Base-by-base conservation (phyloP, 2,329 filamentous ascomycete species). In the Penicillium brevicompactum region DNA sequence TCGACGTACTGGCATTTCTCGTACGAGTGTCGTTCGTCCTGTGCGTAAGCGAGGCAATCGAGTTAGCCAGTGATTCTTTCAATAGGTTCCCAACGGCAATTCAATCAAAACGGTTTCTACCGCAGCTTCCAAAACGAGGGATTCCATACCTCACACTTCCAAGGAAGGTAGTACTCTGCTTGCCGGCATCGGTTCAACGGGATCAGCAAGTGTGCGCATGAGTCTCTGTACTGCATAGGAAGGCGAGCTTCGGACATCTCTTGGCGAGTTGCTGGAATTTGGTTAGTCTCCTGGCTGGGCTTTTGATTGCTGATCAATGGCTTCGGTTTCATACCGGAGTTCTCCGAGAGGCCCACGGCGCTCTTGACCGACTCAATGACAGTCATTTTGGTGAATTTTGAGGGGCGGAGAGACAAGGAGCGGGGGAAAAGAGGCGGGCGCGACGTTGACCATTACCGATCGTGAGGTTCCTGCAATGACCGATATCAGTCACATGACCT, bases 1-100 rank as follows among this genome's bases (percentile, higher is more conserved):
- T 97, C 94, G 63, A 90, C 90, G 78, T 99, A 99, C 73, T 99
- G 94, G 85, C 94, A 99, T 78, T 97, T 97, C 76, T 99, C 94
- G 83, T 99, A 99, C 71, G 87, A 89, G 80, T 99, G 94, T 81
- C 94, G 84, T 83, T 99, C 94, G 76, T 92, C 87, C 94, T 97
- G 32, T 48, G 34, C 27, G n/a, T 27, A 27, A 27, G 32, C 37
- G 52, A 53, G 46, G 46, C 22, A 46, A 44, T 45, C 47, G 58
- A 31, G 46, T 59, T 49, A 45, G 42, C 38, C 14, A 22, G 24
- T 16, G 22, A 24, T 18, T 18, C 47, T 24, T 57, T 5, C 10
- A 16, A 30, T 41, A 7, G 16, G 38, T 9, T 7, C 14, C 16
- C 2, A n/a, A 40, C 18, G 38, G 44, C 32, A 34, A 21, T 37